Conservation (phyloP, 768 basidiomycete genomes). For the Vararia minispora region DNA sequence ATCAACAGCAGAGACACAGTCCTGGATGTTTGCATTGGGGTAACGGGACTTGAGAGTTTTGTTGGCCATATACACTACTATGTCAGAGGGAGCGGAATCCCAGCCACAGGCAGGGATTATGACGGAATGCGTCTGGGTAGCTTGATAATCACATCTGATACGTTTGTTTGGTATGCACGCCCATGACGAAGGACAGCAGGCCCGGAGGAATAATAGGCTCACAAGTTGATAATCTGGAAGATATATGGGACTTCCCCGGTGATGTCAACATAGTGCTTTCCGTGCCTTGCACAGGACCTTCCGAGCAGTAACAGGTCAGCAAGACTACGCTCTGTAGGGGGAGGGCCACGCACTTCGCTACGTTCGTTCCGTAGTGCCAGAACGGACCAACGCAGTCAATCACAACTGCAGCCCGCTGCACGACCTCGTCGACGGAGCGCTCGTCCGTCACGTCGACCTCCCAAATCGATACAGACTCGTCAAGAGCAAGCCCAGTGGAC, state of each 20-base stretch:
- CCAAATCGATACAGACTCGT: conserved; percentile 26
- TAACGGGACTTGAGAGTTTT: conserved; percentile 48
- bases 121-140: conserved; percentile 57
- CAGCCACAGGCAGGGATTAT: conserved; percentile 74
- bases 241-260: conserved; percentile 67
- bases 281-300: conserved; percentile 62
- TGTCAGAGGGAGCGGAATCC: conserved; percentile 71
- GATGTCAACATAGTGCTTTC: conserved; percentile 80
- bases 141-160: conserved; percentile 57
- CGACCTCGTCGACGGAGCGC: conserved; percentile 42
- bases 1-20: conserved; percentile 44
- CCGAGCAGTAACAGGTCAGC: not conserved
- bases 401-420: conserved; percentile 51
- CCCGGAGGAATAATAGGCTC: conserved; percentile 23
- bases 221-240: conserved; percentile 47
- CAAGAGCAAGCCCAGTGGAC: conserved; percentile 4
- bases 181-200: not conserved
- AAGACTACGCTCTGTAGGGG: not conserved
- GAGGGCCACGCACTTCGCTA: conserved; percentile 41
- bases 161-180: not conserved
- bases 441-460: conserved; percentile 49
- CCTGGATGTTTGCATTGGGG: conserved; percentile 28
- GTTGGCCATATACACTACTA: conserved; percentile 55
- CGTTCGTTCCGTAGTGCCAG: conserved; percentile 58
- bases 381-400: conserved; percentile 74